Conservation (phyloP, 1,284 basidiomycete genomes). For the Lentinula novae-zelandiae region DNA sequence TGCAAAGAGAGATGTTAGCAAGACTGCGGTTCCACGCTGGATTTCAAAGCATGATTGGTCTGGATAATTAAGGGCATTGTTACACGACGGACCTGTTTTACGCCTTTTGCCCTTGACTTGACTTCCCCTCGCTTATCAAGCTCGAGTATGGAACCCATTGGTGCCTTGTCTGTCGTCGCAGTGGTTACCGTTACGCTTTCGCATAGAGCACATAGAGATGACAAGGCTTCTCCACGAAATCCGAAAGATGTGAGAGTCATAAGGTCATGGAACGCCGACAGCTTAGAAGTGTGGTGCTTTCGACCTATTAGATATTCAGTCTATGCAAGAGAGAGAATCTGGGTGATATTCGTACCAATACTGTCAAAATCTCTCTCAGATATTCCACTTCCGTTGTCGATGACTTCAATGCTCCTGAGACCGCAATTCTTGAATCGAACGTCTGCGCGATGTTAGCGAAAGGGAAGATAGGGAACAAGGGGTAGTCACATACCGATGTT, state of each 20-base stretch:
- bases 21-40: constrained; percentile 87
- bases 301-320: constrained; percentile 46
- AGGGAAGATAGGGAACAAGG: background rate
- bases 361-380: constrained; percentile 70
- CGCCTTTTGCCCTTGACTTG: constrained; percentile 52
- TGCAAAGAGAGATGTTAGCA: constrained; percentile 72
- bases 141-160: constrained; percentile 76
- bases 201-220: constrained; percentile 86
- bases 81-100: constrained; percentile 60
- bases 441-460: constrained; percentile 47
- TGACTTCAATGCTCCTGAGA: constrained; percentile 81
- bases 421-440: constrained; percentile 91
- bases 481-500: constrained; percentile 66
- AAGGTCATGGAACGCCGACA: constrained; percentile 76
- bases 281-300: constrained; percentile 95
- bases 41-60: background rate
- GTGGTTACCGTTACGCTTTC: constrained; percentile 73
- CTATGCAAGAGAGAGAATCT: background rate
- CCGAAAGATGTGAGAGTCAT: constrained; percentile 83
- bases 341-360: constrained; percentile 55
- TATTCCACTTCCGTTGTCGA: constrained; percentile 93
- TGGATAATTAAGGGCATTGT: constrained; percentile 5
- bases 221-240: constrained; percentile 94
- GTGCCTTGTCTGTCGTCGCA: constrained; percentile 64
- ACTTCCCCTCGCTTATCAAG: constrained; percentile 66